Percentiles rank a stretch among this genome's conserved stretches.
These are phyloP conservation scores for Quercus lobata DNA, from an alignment of 331 rosid species.

Conservation along the genomic window DNA sequence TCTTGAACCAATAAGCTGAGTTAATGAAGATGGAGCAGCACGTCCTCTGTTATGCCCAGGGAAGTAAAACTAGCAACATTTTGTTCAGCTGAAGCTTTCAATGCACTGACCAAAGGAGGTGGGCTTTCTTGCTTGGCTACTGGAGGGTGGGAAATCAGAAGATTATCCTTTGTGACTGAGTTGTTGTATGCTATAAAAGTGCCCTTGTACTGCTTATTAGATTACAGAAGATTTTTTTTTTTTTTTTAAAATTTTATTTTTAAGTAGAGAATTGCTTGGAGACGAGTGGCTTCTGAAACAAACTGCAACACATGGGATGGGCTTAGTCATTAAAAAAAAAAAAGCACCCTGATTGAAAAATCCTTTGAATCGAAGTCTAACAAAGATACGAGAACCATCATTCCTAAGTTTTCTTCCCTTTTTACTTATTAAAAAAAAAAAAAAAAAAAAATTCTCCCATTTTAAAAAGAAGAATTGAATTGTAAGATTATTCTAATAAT, in stretches of 20 bases:
- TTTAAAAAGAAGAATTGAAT: not conserved
- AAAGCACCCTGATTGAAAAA: no score
- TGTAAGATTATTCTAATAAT: not conserved
- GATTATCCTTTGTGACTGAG: conserved; percentile 18
- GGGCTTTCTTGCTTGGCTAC: conserved; percentile 16
- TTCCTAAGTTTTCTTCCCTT: not conserved
- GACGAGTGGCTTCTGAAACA: no score
- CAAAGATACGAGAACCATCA: not conserved
- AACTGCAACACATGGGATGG: no score
- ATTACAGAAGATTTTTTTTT: no score
- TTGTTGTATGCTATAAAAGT: conserved; percentile 1
- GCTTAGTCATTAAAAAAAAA: no score
- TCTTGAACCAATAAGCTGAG: conserved; percentile 57
- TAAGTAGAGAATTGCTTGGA: no score
- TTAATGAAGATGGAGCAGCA: conserved; percentile 67
- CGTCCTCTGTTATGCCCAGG: conserved; percentile 94
- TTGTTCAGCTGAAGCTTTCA: conserved; percentile 63
- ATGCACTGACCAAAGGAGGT: conserved; percentile 66
- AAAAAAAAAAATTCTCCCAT: no score
- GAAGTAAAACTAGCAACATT: conserved; percentile 67
- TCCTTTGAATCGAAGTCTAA: no score
- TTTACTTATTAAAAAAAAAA: not conserved
- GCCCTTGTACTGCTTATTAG: conserved; percentile 9
- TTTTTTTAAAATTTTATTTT: no score
- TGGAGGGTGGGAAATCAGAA: not conserved